A percentile compares a stretch with the other conserved stretches of the same genome.
These are phyloP conservation scores for Euryodendron excelsum DNA, from an alignment of 148 eudicot genomes.

Conservation along the genomic window DNA sequence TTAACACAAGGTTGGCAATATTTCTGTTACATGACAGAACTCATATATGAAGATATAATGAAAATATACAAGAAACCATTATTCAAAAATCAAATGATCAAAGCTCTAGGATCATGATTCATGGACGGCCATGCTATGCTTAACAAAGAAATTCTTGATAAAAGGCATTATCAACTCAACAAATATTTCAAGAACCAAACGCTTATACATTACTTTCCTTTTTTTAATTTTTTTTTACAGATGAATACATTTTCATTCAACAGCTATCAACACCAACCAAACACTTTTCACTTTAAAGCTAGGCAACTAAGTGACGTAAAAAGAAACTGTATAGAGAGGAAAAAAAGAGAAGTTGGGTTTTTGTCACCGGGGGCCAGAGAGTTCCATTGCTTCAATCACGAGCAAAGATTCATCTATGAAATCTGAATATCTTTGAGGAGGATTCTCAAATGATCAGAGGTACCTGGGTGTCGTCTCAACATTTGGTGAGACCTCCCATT, in stretches of 20 bases:
- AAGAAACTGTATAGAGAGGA: constrained; percentile 1
- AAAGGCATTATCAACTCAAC: constrained; percentile 8
- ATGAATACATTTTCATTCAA: constrained; percentile 18
- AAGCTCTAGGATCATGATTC: no score
- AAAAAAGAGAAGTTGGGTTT: not conserved
- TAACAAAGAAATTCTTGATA: no score
- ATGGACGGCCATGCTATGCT: no score
- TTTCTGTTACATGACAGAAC: no score
- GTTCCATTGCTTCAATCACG: constrained; percentile 87
- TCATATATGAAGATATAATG: no score
- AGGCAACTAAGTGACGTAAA: not conserved
- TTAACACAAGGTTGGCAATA: no score
- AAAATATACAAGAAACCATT: no score
- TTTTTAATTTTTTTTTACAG: no score
- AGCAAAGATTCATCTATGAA: constrained; percentile 86
- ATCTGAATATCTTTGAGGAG: constrained; percentile 68
- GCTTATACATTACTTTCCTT: constrained; percentile 15
- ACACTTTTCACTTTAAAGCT: not conserved
- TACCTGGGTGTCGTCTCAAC: constrained; percentile 67
- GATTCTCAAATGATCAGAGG: constrained; percentile 41
- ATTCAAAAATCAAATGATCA: no score
- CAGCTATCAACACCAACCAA: constrained; percentile 23
- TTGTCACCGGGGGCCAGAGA: constrained; percentile 79
- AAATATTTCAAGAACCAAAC: constrained; percentile 3
- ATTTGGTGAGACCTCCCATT: constrained; percentile 84